Evolutionary conservation across 1,284 basidiomycete genomes (phyloP), one percentile per base, ranked within the genome.

Genomic region (Marasmius sp.): DNA sequence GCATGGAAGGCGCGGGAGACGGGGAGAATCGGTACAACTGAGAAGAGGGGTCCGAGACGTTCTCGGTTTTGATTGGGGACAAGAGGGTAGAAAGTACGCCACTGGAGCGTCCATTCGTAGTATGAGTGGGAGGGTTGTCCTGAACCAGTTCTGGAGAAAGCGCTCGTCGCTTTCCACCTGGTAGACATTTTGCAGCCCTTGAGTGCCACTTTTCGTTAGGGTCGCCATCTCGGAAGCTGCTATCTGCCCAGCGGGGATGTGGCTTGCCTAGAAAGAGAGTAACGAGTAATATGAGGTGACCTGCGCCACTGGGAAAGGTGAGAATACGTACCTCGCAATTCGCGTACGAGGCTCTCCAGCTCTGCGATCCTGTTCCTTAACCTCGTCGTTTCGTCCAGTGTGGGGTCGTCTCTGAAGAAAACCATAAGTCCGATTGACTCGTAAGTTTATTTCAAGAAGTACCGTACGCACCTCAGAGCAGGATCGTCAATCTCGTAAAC

Each of bases 401-500:
- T 86, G 12, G 92, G 92, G 75, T 94, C 91, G 71, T 94, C 91
- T 73, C 92, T 94, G 74, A 51, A 59, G 58, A 41, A 16, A n/a
- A 58, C 39, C n/a, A n/a, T 47, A 20, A 59, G 22, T 60, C 59
- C 66, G 47, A 66, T 64, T 36, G 61, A 61, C 60, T 59, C 41
- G 38, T 34, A 38, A 59, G 37, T 45, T 58, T 38, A 59, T 52
- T 58, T 49, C 50, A 33, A 18, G 50, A 64, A 43, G 49, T 49
- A 55, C 45, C 64, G 63, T 12, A 76, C 84, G 68, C 68, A 92
- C 92, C 90, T 83, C 58, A 92, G 79, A 10, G 90, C 86, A 12
- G 91, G 89, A 75, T 95, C 93, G 73, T 95, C 94, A 62, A 95
- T 91, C 71, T 95, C 93, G 69, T 95, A 95, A 0, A 95, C 93